phyloP scores from a whole-genome alignment of 805 yeast genomes.

The Saccharomyces jurei region DNA sequence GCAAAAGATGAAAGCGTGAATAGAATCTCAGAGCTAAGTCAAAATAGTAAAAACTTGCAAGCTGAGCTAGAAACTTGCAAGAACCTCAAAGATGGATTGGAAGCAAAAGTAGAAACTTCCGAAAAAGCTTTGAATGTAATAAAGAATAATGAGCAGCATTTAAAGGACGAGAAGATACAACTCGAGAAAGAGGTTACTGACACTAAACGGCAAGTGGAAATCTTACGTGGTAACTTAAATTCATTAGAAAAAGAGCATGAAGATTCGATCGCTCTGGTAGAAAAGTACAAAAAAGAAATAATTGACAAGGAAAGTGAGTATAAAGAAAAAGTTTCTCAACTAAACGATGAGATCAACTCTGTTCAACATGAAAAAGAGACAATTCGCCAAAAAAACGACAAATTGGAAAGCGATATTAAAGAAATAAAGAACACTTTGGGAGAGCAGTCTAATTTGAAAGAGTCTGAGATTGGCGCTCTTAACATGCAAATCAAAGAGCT shows the following conservation, averaged over 20 bases:
- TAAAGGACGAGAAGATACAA: conserved; percentile 1
- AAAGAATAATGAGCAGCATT: conserved; percentile 1
- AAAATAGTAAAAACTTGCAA: not conserved
- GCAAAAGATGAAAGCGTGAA: conserved; percentile 2
- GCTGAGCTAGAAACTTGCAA: conserved; percentile 1
- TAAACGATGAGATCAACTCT: conserved; percentile 3
- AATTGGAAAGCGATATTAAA: conserved; percentile 7
- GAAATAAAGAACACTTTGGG: not conserved
- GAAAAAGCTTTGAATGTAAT: conserved; percentile 1
- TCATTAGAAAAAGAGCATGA: not conserved
- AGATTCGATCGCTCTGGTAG: not conserved
- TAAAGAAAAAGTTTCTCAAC: not conserved
- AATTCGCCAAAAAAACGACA: not conserved
- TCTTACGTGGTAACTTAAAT: not conserved
- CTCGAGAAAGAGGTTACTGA: not conserved
- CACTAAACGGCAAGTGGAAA: not conserved
- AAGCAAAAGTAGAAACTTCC: not conserved
- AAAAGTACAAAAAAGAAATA: not conserved
- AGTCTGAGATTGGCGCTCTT: not conserved
- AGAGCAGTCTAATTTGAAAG: not conserved
- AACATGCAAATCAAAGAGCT: not conserved
- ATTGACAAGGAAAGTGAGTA: not conserved
- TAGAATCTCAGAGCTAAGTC: not conserved
- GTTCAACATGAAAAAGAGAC: conserved; percentile 2
- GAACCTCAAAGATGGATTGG: not conserved